Evolutionary conservation across 139 green algal genomes (phyloP).

Genomic region (Monoraphidium neglectum): DNA sequence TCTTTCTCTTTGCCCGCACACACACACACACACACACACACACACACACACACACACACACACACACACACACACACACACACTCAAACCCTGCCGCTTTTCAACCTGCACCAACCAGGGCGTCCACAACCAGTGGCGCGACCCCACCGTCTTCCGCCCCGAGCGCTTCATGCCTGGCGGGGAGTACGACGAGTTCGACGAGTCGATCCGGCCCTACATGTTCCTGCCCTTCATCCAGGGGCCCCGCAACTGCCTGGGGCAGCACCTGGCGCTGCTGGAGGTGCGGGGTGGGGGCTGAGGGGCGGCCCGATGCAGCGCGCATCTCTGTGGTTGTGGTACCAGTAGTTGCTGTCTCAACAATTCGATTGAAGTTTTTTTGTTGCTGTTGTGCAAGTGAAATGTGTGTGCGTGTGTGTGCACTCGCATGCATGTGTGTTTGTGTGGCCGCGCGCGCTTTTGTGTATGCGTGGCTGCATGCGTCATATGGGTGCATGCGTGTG

Average conservation of each 20-base stretch:
- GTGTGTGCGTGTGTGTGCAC: too few species aligned
- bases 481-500: too few species aligned
- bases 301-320: too few species aligned
- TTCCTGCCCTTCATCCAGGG: constrained; percentile 97
- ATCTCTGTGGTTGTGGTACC: too few species aligned
- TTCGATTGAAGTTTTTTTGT: too few species aligned
- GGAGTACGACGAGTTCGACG: constrained; percentile 86
- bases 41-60: constrained; percentile 22
- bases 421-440: too few species aligned
- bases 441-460: too few species aligned
- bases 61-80: constrained; percentile 16
- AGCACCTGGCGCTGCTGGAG: constrained; percentile 90
- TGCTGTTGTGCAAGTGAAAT: too few species aligned
- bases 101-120: constrained; percentile 56
- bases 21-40: background rate
- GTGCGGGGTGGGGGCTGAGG: too few species aligned
- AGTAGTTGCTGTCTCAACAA: too few species aligned
- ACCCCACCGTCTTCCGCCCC: constrained; percentile 75
- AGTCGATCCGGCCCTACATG: constrained; percentile 81
- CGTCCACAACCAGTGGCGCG: constrained; percentile 84
- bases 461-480: too few species aligned
- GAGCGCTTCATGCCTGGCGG: constrained; percentile 86
- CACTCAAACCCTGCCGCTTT: background rate
- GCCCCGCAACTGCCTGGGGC: constrained; percentile 91
- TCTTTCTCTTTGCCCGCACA: background rate